Base-by-base conservation (phyloP, 345 rosid species). In the Zanthoxylum bungeanum region DNA sequence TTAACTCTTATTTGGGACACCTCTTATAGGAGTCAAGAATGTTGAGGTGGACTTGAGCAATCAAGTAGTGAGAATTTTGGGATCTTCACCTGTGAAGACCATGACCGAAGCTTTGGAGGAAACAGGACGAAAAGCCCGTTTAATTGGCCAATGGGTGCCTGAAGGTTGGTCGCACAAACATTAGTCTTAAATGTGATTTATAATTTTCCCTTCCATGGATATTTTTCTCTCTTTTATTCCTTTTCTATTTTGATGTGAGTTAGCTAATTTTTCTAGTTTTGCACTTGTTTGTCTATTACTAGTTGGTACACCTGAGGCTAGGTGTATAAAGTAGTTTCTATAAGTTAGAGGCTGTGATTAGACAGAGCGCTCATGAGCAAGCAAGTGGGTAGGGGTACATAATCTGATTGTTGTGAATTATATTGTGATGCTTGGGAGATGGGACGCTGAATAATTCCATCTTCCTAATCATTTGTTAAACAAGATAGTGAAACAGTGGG, bases 71-170 rank as follows among this genome's bases (percentile, higher is more conserved):
- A 82, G 93, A 60, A 69, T 95, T 67, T 89, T 88, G 71, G 98
- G 99, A 57, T 79, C 82, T 68, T 85, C 96, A 21, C 86, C 98
- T 66, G 88, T 89, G 64, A 92, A 81, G 75, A 76, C 53, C n/a
- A 85, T 95, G 91, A 77, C 85, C 4, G 93, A 91, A 77, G 97
- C 97, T 37, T 70, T 95, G 84, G 90, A 89, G 86, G 93, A 87
- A 84, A 92, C 91, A 0, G 96, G 98, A 57, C 83, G 93, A 63
- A 92, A 87, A 76, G 92, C 98, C 70, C 85, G 91, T 2, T 70
- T 95, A 70, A 91, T 95, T 66, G 99, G 99, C 60, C 98, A 92
- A 84, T 98, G 99, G 59, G 79, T 91, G 60, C 98, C 96, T 16
- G 93, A 95, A 82, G 99, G 99, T 95, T 42, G 63, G 88, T 78